Percentiles rank a stretch among this genome's conserved stretches.
phyloP scores from a whole-genome alignment of 495 filamentous ascomycete genomes.

The Sordaria brevicollis region DNA sequence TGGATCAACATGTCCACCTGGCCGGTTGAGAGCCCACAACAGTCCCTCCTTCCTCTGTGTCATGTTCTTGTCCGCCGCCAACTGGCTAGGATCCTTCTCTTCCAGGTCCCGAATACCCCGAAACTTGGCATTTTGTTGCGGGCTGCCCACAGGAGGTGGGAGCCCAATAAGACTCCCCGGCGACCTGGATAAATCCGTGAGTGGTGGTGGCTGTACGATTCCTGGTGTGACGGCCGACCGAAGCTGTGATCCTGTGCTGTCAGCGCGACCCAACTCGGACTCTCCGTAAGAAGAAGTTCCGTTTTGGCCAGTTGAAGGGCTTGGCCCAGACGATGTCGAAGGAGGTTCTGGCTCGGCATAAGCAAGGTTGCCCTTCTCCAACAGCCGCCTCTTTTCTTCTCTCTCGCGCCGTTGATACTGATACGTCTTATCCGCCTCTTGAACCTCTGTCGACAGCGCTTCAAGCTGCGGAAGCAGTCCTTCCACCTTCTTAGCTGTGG shows the following conservation, averaged over 20 bases:
- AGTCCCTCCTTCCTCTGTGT: constrained; percentile 74
- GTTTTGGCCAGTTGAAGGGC: constrained; percentile 24
- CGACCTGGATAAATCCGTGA: constrained; percentile 29
- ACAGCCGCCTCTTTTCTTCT: constrained; percentile 77
- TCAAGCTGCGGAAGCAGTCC: constrained; percentile 82
- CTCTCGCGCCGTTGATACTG: constrained; percentile 86
- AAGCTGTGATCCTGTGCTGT: constrained; percentile 61
- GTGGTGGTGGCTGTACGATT: constrained; percentile 18
- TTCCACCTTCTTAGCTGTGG: constrained; percentile 78
- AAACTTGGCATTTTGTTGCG: constrained; percentile 56
- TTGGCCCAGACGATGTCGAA: constrained; percentile 14
- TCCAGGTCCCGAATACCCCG: constrained; percentile 84
- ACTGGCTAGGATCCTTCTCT: constrained; percentile 54
- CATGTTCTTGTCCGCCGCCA: constrained; percentile 37
- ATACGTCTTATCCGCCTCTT: constrained; percentile 88
- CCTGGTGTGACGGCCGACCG: constrained; percentile 24
- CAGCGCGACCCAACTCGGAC: constrained; percentile 55
- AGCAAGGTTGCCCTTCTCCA: constrained; percentile 81
- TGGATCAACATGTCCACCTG: constrained; percentile 90
- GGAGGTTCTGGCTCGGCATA: constrained; percentile 63
- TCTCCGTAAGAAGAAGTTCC: constrained; percentile 40
- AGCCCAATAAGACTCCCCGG: constrained; percentile 31
- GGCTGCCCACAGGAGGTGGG: constrained; percentile 31
- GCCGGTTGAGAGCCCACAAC: constrained; percentile 86
- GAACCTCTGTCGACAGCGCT: constrained; percentile 81